Base-by-base conservation (phyloP, 352 stramenopile species). In the Phytophthora cactorum region DNA sequence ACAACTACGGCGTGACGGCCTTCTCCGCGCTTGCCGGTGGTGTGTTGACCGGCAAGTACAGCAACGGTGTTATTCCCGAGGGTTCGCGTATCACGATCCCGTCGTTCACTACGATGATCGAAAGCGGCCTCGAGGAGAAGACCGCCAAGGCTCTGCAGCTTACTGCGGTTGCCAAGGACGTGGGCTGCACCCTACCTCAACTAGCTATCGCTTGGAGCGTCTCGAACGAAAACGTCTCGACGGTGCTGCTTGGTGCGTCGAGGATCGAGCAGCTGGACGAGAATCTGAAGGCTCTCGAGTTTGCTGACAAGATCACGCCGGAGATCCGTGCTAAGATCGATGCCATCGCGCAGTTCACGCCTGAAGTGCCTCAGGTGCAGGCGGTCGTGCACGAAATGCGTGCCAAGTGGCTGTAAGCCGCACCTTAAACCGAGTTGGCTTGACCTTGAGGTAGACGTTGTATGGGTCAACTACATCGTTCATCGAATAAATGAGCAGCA, bases 41-140 rank as follows among this genome's bases (percentile, higher is more conserved):
- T 31, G 58, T 93, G 15, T 72, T 93, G 2, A 90, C 86, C 27
- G 82, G 82, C 68, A 93, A 93, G 67, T 92, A 92, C 80, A 81
- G 66, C 66, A 73, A 80, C 22, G 22, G 22, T 22, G 22, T 22
- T 22, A 22, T 22, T 22, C 22, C 22, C 22, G 22, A 22, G 22
- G 22, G 22, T 22, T 22, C 31, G 34, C 79, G 69, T 57, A 55
- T 81, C 36, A 81, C 74, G 31, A 78, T 82, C 44, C 66, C 74
- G 14, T 68, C 53, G 27, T 72, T 61, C 53, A 70, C 57, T n/a
- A 73, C 70, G 49, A 66, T 78, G 61, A 63, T 70, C 66, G 61
- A 78, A 68, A 67, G 80, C 55, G 76, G 51, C 3, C 49, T 86
- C 6, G 59, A 84, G 27, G 71, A 81, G 12, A 85, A 77, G 41